Base-by-base conservation (phyloP, 257 asterid species). In the Lithospermum erythrorhizon region DNA sequence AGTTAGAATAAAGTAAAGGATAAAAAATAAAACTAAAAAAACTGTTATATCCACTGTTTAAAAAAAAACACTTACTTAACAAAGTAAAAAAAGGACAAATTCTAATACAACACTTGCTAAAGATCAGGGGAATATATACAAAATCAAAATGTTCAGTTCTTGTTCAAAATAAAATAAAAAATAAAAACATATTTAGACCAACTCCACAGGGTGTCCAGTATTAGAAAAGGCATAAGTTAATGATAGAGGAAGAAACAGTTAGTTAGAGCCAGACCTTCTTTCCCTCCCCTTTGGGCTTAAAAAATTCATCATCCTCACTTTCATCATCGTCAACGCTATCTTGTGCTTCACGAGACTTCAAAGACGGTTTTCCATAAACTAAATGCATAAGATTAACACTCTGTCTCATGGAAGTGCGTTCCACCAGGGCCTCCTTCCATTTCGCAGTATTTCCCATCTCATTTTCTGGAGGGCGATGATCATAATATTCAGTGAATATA, bases 281-380 rank as follows among this genome's bases (percentile, higher is more conserved):
- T 58, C 81, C 89, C 68, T 86, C 97, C 66, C 90, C 98, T 80
- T 93, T 93, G 30, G 87, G 87, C 73, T 59, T 83, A 66, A 93
- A 93, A 84, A 93, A 84, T 64, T 82, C 87, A 30, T 80, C 90
- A 65, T 87, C 95, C 19, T 84, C 96, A 63, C 89, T 82, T 55
- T 81, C 97, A 25, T 78, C 87, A 16, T 70, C 81, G 56, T 60
- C 63, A 11, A 53, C 61, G 21, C 57, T 41, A 19, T 76, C 80
- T 55, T 69, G 70, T 61, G 18, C 72, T 63, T 79, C 77, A 61
- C 70, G 21, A 2, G 80, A 70, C 72, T 64, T 76, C 57, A 82
- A 67, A 58, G 72, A 77, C 68, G 89, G 71, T 54, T 77, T 74
- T 71, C 90, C 95, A 74, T 93, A 89, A 61, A 93, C 97, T 66